phyloP scores from a whole-genome alignment of 352 stramenopile genomes.

The Phytophthora uliginosa region DNA sequence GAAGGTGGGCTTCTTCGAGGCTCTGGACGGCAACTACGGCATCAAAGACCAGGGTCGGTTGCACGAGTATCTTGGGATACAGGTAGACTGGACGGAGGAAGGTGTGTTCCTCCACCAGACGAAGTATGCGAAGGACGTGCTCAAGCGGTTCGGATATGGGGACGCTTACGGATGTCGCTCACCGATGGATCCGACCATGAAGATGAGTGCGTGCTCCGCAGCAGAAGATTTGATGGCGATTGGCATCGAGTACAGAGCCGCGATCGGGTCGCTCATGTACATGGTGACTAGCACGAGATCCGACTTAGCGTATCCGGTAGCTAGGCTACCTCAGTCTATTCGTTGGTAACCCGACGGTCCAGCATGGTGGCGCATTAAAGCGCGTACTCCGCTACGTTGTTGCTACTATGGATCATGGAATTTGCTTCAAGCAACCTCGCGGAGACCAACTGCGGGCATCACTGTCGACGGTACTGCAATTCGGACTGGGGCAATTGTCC shows the following conservation, averaged over 20 bases:
- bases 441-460: background rate
- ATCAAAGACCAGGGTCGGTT: background rate
- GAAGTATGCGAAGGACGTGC: background rate
- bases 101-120: background rate
- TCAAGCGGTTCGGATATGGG: background rate
- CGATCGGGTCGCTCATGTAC: background rate
- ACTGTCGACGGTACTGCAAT: background rate
- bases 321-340: background rate
- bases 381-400: background rate
- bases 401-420: background rate
- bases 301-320: background rate
- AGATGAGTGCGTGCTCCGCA: background rate
- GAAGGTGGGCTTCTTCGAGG: background rate
- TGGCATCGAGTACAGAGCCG: background rate
- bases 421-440: background rate
- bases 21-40: background rate
- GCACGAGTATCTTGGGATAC: background rate
- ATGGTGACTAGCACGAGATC: background rate
- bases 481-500: background rate
- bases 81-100: background rate
- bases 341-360: background rate
- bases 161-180: background rate
- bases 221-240: background rate
- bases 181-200: background rate
- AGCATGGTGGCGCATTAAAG: background rate